These are phyloP conservation scores for Talaromyces nanjingensis DNA, from an alignment of 495 filamentous ascomycete species.

Conservation along the genomic window DNA sequence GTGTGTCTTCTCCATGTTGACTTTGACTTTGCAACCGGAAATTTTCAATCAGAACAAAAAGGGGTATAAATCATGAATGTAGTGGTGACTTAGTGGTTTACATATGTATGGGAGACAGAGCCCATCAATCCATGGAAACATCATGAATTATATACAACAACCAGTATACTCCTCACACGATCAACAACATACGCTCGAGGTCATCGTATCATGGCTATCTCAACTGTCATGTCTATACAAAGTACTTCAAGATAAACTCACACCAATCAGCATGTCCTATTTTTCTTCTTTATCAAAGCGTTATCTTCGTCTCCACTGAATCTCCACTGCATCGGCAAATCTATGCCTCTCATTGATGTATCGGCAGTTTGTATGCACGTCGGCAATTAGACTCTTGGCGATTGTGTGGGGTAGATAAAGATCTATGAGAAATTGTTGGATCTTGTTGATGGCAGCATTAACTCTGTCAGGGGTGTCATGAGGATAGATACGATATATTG, in stretches of 20 bases:
- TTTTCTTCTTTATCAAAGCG: background rate
- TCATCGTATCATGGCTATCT: background rate
- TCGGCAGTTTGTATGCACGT: slow-evolving; percentile 7
- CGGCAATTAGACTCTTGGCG: slow-evolving; percentile 6
- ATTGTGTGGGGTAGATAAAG: background rate
- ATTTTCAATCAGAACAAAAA: background rate
- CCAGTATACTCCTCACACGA: background rate
- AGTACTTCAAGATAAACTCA: background rate
- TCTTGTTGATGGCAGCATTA: background rate
- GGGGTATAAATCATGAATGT: background rate
- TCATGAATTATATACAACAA: background rate
- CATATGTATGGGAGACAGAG: background rate
- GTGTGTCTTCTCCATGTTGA: slow-evolving; percentile 2
- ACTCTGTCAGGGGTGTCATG: background rate
- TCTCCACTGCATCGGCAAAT: background rate
- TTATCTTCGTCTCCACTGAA: background rate
- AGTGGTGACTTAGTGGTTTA: background rate
- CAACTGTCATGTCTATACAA: background rate
- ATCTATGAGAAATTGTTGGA: background rate
- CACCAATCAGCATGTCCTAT: background rate
- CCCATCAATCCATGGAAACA: background rate
- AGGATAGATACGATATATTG: background rate
- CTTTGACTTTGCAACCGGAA: background rate
- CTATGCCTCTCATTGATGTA: background rate
- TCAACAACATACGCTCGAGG: background rate